Evolutionary conservation across 163 green algal genomes (phyloP).

Genomic region (Scenedesmus sp.): DNA sequence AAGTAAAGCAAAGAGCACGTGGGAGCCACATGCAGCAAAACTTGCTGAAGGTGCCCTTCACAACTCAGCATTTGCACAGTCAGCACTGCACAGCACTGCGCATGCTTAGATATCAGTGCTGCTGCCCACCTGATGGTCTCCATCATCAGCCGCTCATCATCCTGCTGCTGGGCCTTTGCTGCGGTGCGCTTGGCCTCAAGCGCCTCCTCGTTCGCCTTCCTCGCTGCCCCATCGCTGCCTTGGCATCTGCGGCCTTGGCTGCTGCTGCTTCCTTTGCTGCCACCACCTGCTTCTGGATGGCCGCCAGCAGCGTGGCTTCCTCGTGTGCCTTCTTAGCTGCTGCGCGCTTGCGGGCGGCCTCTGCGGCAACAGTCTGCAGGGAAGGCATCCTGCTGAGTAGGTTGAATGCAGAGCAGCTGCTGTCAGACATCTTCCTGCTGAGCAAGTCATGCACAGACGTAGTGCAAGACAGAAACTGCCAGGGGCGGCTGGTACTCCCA

Average conservation of each 20-base stretch:
- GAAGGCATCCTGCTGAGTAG: not conserved
- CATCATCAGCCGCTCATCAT: slow-evolving; percentile 35
- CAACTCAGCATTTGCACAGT: too few relatives aligned
- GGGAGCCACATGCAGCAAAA: too few relatives aligned
- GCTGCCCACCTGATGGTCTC: slow-evolving; percentile 48
- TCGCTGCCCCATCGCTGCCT: slow-evolving; percentile 21
- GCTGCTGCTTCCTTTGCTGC: slow-evolving; percentile 18
- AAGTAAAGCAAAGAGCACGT: too few relatives aligned
- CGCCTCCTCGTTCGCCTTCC: not conserved
- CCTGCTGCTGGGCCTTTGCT: slow-evolving; percentile 24
- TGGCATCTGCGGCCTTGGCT: slow-evolving; percentile 18
- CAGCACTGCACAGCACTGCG: too few relatives aligned
- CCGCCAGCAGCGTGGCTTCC: slow-evolving; percentile 20
- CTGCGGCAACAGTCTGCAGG: slow-evolving; percentile 13
- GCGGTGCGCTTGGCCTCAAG: slow-evolving; percentile 11
- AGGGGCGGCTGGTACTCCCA: too few relatives aligned
- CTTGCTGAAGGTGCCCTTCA: too few relatives aligned
- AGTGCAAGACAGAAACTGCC: not conserved
- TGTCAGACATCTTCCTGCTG: not conserved
- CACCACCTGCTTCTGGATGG: slow-evolving; percentile 11
- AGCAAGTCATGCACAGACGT: not conserved
- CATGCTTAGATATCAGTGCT: too few relatives aligned
- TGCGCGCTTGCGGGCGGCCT: slow-evolving; percentile 15
- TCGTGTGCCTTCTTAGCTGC: slow-evolving; percentile 37
- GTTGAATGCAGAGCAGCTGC: not conserved